A percentile compares a stretch with the other conserved stretches of the same genome.
Conservation (phyloP, 2,329 filamentous ascomycete species). For the Fusarium sp. region DNA sequence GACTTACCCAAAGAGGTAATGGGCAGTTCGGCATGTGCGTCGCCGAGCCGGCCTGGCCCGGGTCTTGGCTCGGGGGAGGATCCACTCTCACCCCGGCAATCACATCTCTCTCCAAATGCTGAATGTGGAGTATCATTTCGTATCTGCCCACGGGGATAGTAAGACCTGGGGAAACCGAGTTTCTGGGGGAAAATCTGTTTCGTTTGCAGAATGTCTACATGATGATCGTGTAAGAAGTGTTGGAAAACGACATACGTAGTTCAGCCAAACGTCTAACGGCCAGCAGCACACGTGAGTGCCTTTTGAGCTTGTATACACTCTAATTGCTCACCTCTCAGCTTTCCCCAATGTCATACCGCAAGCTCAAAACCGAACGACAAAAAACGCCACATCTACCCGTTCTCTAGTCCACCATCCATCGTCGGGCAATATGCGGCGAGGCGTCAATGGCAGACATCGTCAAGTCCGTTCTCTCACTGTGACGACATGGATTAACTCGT, state of each 20-base stretch:
- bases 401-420: conserved; percentile 1
- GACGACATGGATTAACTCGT: conserved; percentile 16
- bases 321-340: neutral
- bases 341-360: neutral
- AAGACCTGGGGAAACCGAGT: conserved; percentile 8
- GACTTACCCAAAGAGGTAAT: conserved; percentile 32
- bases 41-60: conserved; percentile 43
- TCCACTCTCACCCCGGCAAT: conserved; percentile 33
- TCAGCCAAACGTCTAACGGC: neutral
- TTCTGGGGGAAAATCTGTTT: neutral
- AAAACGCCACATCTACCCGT: conserved; percentile 14
- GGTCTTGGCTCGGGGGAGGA: conserved; percentile 27
- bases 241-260: neutral
- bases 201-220: neutral
- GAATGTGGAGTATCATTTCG: neutral
- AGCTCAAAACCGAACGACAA: neutral
- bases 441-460: conserved; percentile 14
- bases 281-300: neutral
- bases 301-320: neutral
- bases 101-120: neutral
- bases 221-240: neutral
- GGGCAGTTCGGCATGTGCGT: conserved; percentile 21
- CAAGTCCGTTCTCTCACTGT: conserved; percentile 4
- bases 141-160: conserved; percentile 2
- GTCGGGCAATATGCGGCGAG: conserved; percentile 21